Evolutionary conservation across 768 basidiomycete species (phyloP).

Genomic region (Russula abietina): DNA sequence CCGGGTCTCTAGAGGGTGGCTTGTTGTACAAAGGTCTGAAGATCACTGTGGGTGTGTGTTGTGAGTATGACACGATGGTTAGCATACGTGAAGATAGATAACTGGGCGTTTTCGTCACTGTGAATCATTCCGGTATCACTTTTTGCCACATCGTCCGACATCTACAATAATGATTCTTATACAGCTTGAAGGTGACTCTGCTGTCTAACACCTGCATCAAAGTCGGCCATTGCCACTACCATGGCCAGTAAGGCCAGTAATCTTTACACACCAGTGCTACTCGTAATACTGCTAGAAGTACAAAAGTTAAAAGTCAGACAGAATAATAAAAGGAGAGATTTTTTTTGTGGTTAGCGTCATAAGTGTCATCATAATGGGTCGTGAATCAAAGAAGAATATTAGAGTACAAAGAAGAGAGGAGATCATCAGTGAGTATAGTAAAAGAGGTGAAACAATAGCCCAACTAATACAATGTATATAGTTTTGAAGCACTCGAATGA

Average conservation of each 20-base stretch:
- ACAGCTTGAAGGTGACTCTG: too few species aligned
- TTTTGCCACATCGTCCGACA: too few species aligned
- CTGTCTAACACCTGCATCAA: too few species aligned
- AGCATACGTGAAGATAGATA: too few species aligned
- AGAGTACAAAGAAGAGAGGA: background rate
- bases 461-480: background rate
- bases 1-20: too few species aligned
- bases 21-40: too few species aligned
- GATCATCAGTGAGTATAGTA: background rate
- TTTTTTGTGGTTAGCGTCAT: background rate
- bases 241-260: too few species aligned
- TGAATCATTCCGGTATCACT: too few species aligned
- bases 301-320: background rate
- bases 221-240: too few species aligned
- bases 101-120: too few species aligned
- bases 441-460: background rate
- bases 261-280: background rate
- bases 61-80: too few species aligned
- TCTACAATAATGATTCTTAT: too few species aligned
- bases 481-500: background rate
- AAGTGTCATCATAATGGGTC: background rate
- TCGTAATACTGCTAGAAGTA: background rate
- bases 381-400: background rate
- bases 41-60: background rate
- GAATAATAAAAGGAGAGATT: background rate